These are phyloP conservation scores for Epichloe brachyelytri DNA, from an alignment of 2,329 filamentous ascomycete species.

Conservation along the genomic window DNA sequence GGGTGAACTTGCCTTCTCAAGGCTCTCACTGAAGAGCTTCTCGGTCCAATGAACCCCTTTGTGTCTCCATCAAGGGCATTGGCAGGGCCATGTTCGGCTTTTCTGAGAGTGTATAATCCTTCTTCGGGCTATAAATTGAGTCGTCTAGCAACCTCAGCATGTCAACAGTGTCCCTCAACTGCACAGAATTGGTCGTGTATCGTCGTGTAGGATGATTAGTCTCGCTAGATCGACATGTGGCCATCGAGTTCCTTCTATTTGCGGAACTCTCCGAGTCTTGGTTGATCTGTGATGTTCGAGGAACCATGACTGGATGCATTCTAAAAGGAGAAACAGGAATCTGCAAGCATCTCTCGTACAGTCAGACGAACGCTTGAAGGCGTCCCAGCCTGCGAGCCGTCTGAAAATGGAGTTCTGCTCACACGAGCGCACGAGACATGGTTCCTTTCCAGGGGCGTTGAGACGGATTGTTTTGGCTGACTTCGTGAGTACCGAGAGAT, in stretches of 20 bases:
- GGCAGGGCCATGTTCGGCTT: background rate
- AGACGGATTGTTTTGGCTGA: background rate
- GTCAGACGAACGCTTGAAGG: background rate
- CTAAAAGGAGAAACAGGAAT: constrained; percentile 3
- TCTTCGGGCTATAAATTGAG: background rate
- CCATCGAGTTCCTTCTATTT: constrained; percentile 3
- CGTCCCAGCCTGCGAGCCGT: background rate
- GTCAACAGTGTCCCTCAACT: background rate
- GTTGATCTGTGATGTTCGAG: background rate
- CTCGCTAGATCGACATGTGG: background rate
- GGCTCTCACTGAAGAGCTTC: background rate
- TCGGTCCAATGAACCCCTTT: background rate
- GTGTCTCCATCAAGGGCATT: background rate
- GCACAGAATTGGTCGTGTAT: constrained; percentile 5
- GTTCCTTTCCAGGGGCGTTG: background rate
- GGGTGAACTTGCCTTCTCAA: background rate
- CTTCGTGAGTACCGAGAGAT: background rate
- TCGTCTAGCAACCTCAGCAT: constrained; percentile 2
- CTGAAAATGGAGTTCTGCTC: background rate
- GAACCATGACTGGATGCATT: constrained; percentile 6
- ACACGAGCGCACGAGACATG: background rate
- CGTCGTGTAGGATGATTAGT: background rate
- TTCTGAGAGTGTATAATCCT: background rate
- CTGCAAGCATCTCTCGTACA: background rate
- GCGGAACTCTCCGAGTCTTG: background rate